Base-by-base conservation (phyloP, 345 rosid genomes). In the Gossypium thurberi region DNA sequence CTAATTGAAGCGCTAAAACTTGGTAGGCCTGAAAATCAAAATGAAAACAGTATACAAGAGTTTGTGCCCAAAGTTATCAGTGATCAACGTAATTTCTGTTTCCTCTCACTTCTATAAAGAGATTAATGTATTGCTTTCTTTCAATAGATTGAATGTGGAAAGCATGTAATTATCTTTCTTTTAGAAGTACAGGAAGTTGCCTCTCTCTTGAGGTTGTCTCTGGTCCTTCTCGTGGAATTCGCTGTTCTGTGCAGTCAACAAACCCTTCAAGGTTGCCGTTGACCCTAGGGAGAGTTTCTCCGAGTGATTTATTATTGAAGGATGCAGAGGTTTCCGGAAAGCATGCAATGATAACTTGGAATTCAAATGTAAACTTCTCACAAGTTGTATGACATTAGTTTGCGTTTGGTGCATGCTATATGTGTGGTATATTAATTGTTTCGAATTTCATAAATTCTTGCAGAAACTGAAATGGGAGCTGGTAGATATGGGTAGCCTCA, bases 271-370 rank as follows among this genome's bases (percentile, higher is more conserved):
- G 81, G 86, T 89, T 95, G 28, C 97, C 97, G 25, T 76, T 95
- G 75, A 92, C 82, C 44, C 87, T 95, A 76, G 99, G 99, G 70
- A 92, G 99, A 85, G 88, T 91, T 78, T 77, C 91, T 78, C 93
- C 91, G 17, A 80, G 97, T 84, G 92, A 85, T 79, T 57, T 92
- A 77, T 50, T 83, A 63, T 76, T 96, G 83, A 89, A 88, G 72
- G 99, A 96, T 81, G 81, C 92, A 0, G 99, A 96, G 85, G 95
- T 96, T 75, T 96, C 99, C 0, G 98, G 98, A 80, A 96, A 89
- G 85, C 98, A 96, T 89, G 98, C 98, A 20, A 81, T 90, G 83
- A 90, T 96, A 80, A 87, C 84, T 71, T 96, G 99, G 99, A 93
- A 96, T 78, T 69, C 84, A 52, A 78, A 87, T 87, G 98, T 93